Percentiles rank a stretch among this genome's conserved stretches.
Conservation (phyloP, 2,329 filamentous ascomycete genomes). For the Botrytis paeoniae region DNA sequence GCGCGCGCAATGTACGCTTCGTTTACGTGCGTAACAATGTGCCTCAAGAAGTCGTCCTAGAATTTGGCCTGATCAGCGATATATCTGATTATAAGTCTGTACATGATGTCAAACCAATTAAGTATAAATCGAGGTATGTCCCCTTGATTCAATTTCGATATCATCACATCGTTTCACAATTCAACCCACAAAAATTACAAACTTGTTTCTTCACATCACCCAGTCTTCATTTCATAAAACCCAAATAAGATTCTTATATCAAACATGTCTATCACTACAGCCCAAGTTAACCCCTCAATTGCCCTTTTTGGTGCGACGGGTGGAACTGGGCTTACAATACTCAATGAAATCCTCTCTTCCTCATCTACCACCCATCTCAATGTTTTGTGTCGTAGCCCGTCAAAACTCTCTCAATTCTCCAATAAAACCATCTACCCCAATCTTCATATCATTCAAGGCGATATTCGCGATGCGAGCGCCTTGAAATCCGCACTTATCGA, state of each 20-base stretch:
- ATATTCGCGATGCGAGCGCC: not conserved
- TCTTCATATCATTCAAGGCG: not conserved
- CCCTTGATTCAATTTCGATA: not conserved
- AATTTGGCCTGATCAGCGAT: not conserved
- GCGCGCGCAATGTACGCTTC: not conserved
- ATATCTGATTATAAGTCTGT: not conserved
- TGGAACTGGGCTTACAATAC: slow-evolving; percentile 3
- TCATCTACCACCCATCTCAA: not conserved
- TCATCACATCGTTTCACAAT: not conserved
- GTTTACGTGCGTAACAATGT: not conserved
- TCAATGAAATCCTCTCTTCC: slow-evolving; percentile 5
- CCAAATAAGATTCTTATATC: not conserved
- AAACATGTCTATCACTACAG: not conserved
- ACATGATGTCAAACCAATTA: not conserved
- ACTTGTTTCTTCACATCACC: not conserved
- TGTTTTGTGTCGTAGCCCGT: slow-evolving; percentile 8
- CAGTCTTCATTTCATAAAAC: not conserved
- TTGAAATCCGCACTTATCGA: not conserved
- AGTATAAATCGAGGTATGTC: not conserved
- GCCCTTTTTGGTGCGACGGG: slow-evolving; percentile 16
- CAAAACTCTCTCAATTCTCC: not conserved
- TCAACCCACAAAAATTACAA: not conserved
- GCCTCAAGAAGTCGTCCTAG: not conserved
- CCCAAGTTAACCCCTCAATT: slow-evolving; percentile 1
- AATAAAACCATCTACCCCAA: not conserved